Conservation (phyloP, 2,329 filamentous ascomycete species). For the Acephala macrosclerotiorum region DNA sequence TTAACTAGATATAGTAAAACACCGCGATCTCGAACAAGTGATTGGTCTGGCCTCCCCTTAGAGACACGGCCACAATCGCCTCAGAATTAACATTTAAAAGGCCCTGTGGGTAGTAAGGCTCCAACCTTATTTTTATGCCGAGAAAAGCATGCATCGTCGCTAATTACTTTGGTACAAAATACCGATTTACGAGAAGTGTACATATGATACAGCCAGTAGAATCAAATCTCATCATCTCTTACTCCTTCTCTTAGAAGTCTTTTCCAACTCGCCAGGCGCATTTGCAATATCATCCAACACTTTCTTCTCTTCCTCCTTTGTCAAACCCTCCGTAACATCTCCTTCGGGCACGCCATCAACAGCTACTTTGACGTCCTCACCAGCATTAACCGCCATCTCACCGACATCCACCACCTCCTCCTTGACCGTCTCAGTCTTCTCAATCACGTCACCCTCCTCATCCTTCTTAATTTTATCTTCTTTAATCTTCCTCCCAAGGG, state of each 20-base stretch:
- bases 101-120: too few relatives aligned
- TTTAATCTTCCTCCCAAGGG: constrained; percentile 61
- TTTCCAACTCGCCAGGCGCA: constrained; percentile 25
- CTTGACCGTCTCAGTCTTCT: constrained; percentile 45
- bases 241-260: constrained; percentile 19
- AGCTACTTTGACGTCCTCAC: neutral
- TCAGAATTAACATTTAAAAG: too few relatives aligned
- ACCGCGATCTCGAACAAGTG: too few relatives aligned
- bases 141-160: too few relatives aligned
- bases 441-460: constrained; percentile 42
- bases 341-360: constrained; percentile 15
- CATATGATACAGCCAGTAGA: neutral
- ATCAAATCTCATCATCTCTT: constrained; percentile 6
- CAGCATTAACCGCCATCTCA: neutral
- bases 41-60: too few relatives aligned
- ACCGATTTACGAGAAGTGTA: neutral
- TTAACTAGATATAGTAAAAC: too few relatives aligned
- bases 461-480: constrained; percentile 46
- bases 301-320: constrained; percentile 25
- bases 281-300: constrained; percentile 30
- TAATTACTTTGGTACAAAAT: too few relatives aligned
- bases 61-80: too few relatives aligned
- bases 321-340: constrained; percentile 19
- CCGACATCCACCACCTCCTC: constrained; percentile 15
- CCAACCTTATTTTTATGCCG: too few relatives aligned